Conservation (phyloP, 805 yeast genomes). For the Candida pini region DNA sequence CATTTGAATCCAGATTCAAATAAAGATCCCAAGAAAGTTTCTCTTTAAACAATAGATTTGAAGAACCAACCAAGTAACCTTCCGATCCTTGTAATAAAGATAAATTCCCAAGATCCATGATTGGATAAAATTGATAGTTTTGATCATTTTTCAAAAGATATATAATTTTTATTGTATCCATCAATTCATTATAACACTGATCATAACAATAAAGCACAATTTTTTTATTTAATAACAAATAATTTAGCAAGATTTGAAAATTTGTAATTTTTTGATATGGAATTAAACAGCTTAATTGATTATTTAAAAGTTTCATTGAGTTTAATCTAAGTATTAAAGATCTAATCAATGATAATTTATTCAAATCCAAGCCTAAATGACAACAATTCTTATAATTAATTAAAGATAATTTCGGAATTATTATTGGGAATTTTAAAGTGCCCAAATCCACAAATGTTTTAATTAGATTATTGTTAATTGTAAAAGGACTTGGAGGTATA, state of each 20-base stretch:
- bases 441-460: conserved; percentile 19
- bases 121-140: conserved; percentile 36
- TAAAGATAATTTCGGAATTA: conserved; percentile 25
- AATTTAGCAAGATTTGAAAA: conserved; percentile 41
- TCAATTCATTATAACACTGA: conserved; percentile 39
- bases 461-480: conserved; percentile 14
- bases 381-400: conserved; percentile 18
- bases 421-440: conserved; percentile 24
- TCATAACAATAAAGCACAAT: conserved; percentile 35
- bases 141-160: conserved; percentile 32
- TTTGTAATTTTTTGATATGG: conserved; percentile 20
- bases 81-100: conserved; percentile 39
- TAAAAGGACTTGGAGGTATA: conserved; percentile 8
- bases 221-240: conserved; percentile 42
- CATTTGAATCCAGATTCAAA: conserved; percentile 52
- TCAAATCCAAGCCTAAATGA: conserved; percentile 28
- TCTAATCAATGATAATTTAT: conserved; percentile 22
- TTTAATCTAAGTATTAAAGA: conserved; percentile 11
- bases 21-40: conserved; percentile 53
- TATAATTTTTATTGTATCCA: conserved; percentile 39
- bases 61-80: conserved; percentile 57
- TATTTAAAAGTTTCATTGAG: conserved; percentile 4
- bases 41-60: conserved; percentile 57
- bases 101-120: conserved; percentile 55
- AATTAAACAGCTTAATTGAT: conserved; percentile 6